These are phyloP conservation scores for Rhizopogon sp. DNA, from an alignment of 768 basidiomycete genomes.

Conservation along the genomic window DNA sequence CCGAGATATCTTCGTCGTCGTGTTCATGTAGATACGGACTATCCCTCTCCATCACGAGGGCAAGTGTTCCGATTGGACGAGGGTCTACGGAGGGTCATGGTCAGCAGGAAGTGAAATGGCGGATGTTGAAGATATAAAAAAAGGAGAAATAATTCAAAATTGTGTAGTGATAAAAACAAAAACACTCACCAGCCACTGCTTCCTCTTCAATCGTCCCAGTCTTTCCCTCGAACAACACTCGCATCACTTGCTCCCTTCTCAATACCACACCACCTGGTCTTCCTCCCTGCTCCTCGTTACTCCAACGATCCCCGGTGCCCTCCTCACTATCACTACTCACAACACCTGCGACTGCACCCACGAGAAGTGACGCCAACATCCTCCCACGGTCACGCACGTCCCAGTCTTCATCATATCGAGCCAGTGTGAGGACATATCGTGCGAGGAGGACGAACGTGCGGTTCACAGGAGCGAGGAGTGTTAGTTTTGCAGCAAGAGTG, in stretches of 20 bases:
- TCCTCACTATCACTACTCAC: slow-evolving; percentile 37
- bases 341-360: slow-evolving; percentile 42
- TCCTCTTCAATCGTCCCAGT: slow-evolving; percentile 39
- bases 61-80: slow-evolving; percentile 60
- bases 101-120: background rate
- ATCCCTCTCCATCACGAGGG: slow-evolving; percentile 51
- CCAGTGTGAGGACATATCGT: slow-evolving; percentile 76
- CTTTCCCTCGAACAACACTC: slow-evolving; percentile 81
- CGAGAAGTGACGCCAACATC: slow-evolving; percentile 67
- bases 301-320: slow-evolving; percentile 13
- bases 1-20: slow-evolving; percentile 18
- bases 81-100: slow-evolving; percentile 29
- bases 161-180: slow-evolving; percentile 2
- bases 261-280: slow-evolving; percentile 62
- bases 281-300: background rate
- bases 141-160: background rate
- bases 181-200: slow-evolving; percentile 26
- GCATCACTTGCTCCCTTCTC: slow-evolving; percentile 72
- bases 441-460: slow-evolving; percentile 47
- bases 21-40: slow-evolving; percentile 37
- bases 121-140: slow-evolving; percentile 1
- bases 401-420: slow-evolving; percentile 83
- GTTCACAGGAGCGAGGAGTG: slow-evolving; percentile 60
- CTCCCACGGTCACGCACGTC: slow-evolving; percentile 90
- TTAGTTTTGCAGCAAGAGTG: slow-evolving; percentile 82